These are phyloP conservation scores for Pestalotiopsis sp. DNA, from an alignment of 2,329 filamentous ascomycete genomes.

Conservation along the genomic window DNA sequence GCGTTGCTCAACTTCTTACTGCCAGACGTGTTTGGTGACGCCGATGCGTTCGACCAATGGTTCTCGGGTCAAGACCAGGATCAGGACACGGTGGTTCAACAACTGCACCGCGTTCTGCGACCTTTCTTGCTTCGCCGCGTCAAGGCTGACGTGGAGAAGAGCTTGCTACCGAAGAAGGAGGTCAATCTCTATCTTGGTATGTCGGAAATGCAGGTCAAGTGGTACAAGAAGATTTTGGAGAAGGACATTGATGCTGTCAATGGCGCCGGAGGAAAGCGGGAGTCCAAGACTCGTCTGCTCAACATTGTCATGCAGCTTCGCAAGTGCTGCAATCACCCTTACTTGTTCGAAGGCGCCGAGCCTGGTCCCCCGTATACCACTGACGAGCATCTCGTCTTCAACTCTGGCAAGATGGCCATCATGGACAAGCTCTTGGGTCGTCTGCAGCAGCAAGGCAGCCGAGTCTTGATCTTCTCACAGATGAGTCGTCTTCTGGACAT, in stretches of 20 bases:
- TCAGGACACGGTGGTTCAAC: conserved; percentile 93
- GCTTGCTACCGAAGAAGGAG: conserved; percentile 94
- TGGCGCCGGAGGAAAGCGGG: conserved; percentile 90
- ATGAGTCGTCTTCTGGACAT: conserved; percentile 98
- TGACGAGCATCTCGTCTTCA: conserved; percentile 91
- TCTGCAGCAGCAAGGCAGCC: conserved; percentile 82
- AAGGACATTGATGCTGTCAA: conserved; percentile 99
- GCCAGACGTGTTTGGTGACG: conserved; percentile 97
- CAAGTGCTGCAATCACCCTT: conserved; percentile 98
- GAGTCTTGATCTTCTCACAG: conserved; percentile 98
- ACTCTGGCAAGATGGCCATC: conserved; percentile 96
- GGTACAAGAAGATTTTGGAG: conserved; percentile 98
- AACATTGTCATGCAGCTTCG: conserved; percentile 99
- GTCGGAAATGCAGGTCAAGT: conserved; percentile 98
- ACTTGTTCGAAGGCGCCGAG: conserved; percentile 95
- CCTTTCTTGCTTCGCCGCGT: conserved; percentile 95
- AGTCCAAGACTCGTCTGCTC: conserved; percentile 93
- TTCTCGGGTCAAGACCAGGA: conserved; percentile 89
- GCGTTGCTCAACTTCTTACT: conserved; percentile 94
- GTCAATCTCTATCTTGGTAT: conserved; percentile 96
- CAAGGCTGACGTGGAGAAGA: conserved; percentile 98
- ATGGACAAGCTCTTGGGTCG: conserved; percentile 87
- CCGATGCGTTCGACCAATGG: conserved; percentile 97
- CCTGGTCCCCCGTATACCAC: conserved; percentile 97
- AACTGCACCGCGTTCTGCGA: conserved; percentile 87